These are phyloP conservation scores for Orbilia quercus DNA, from an alignment of 2,329 filamentous ascomycete genomes.

Conservation along the genomic window DNA sequence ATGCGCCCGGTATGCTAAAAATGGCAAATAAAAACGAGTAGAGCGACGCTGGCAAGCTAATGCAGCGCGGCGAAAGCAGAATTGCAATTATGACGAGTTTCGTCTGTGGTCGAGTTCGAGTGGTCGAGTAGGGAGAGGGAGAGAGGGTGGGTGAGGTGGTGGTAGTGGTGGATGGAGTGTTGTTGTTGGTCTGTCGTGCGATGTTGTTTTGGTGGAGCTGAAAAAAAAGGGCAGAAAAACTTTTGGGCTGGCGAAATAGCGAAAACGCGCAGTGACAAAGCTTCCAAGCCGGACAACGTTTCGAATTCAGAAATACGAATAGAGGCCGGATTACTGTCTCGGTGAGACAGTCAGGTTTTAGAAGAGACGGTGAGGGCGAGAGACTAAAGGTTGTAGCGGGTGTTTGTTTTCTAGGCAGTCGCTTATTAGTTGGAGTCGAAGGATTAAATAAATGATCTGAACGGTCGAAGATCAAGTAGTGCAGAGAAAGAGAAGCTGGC, in stretches of 20 bases:
- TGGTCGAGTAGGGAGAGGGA: conserved; percentile 5
- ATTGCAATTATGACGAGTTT: conserved; percentile 15
- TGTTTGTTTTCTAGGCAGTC: conserved; percentile 45
- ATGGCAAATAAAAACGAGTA: background rate
- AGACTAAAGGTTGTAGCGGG: conserved; percentile 21
- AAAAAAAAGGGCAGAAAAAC: conserved; percentile 49
- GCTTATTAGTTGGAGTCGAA: conserved; percentile 50
- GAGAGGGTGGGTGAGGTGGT: too few species aligned
- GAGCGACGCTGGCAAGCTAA: conserved; percentile 20
- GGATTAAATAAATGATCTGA: conserved; percentile 38
- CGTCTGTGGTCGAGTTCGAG: conserved; percentile 19
- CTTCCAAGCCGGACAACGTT: conserved; percentile 2
- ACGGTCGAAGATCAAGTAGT: conserved; percentile 11
- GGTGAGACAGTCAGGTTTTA: conserved; percentile 31
- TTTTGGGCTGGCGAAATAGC: conserved; percentile 37
- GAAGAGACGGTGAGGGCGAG: conserved; percentile 16
- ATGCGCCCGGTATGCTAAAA: conserved; percentile 21
- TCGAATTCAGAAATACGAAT: conserved; percentile 27
- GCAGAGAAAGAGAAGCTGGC: conserved; percentile 32
- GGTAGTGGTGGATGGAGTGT: conserved; percentile 22
- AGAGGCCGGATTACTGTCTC: conserved; percentile 35
- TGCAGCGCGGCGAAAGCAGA: conserved; percentile 22
- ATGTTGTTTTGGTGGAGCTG: conserved; percentile 55
- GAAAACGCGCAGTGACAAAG: conserved; percentile 42
- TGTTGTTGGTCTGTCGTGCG: conserved; percentile 38